A percentile compares a stretch with the other conserved stretches of the same genome.
phyloP scores from a whole-genome alignment of 2,329 filamentous ascomycete genomes.

The Clarireedia paspali region DNA sequence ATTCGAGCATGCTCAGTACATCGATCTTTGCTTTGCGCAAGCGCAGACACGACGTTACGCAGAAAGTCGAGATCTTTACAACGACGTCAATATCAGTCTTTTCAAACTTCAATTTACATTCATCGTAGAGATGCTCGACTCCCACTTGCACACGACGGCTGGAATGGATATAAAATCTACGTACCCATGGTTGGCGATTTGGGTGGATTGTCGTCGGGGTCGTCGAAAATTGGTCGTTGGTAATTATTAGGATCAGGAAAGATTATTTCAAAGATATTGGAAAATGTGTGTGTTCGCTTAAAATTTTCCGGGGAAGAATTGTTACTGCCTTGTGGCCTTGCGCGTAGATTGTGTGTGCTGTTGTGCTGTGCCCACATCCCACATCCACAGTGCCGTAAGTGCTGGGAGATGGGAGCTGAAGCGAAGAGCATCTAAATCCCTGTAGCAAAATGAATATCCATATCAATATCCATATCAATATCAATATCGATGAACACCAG shows the following conservation, averaged over 20 bases:
- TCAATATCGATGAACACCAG: too few relatives aligned
- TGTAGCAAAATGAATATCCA: too few relatives aligned
- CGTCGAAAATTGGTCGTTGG: conserved; percentile 9
- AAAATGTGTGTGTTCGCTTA: conserved; percentile 11
- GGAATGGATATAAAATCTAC: conserved; percentile 29
- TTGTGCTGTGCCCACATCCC: too few relatives aligned
- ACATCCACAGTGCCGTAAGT: too few relatives aligned
- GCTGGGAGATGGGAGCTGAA: background rate
- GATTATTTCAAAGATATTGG: conserved; percentile 10
- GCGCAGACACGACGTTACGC: conserved; percentile 28
- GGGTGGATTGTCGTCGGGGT: conserved; percentile 12
- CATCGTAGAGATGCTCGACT: conserved; percentile 19
- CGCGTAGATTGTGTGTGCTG: background rate
- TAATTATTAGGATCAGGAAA: background rate
- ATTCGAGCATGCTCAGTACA: conserved; percentile 55
- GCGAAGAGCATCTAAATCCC: background rate
- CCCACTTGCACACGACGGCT: conserved; percentile 32
- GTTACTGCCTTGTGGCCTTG: background rate
- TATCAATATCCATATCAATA: too few relatives aligned
- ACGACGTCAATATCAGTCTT: conserved; percentile 11
- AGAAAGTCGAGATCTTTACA: conserved; percentile 20
- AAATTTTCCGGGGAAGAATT: conserved; percentile 1
- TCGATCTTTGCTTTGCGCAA: conserved; percentile 20
- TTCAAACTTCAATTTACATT: conserved; percentile 11
- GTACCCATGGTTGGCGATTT: conserved; percentile 31